These are phyloP conservation scores for Apophysomyces variabilis DNA, from an alignment of 371 early-diverging fungal species.

Conservation along the genomic window DNA sequence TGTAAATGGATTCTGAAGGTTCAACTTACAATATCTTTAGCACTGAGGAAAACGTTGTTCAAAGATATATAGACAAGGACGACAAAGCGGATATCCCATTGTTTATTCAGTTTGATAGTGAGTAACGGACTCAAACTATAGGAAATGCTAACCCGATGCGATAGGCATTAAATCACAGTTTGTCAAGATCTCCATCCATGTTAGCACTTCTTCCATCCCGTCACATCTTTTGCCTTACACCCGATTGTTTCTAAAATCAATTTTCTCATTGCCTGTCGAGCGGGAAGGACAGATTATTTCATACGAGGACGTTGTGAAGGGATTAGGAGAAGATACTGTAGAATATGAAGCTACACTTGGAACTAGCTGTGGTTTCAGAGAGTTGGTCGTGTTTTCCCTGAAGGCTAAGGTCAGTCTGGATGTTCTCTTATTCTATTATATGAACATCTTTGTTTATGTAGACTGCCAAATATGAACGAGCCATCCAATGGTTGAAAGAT, in stretches of 20 bases:
- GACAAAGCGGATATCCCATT: slow-evolving; percentile 53
- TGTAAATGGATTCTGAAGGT: slow-evolving; percentile 42
- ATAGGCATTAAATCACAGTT: slow-evolving; percentile 67
- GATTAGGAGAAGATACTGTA: slow-evolving; percentile 62
- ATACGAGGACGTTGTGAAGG: slow-evolving; percentile 66
- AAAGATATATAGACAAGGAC: slow-evolving; percentile 57
- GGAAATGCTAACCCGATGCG: background rate
- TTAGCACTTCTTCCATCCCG: slow-evolving; percentile 55
- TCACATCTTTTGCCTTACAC: slow-evolving; percentile 60
- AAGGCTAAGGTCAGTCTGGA: slow-evolving; percentile 45
- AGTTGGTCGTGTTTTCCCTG: slow-evolving; percentile 53
- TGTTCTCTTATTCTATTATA: background rate
- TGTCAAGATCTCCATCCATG: slow-evolving; percentile 53
- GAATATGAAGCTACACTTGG: slow-evolving; percentile 57
- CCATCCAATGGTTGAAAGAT: slow-evolving; percentile 65
- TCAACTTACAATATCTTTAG: background rate
- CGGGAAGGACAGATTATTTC: slow-evolving; percentile 44
- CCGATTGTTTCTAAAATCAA: slow-evolving; percentile 58
- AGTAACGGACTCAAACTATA: slow-evolving; percentile 16
- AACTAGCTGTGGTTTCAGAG: slow-evolving; percentile 50
- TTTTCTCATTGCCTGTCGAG: slow-evolving; percentile 63
- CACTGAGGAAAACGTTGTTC: slow-evolving; percentile 54
- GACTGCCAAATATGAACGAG: slow-evolving; percentile 53
- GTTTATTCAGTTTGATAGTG: slow-evolving; percentile 71
- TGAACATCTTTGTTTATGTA: background rate